Evolutionary conservation across 1,139 yeast species (phyloP).

Genomic region (Lizanozyma gosingica): DNA sequence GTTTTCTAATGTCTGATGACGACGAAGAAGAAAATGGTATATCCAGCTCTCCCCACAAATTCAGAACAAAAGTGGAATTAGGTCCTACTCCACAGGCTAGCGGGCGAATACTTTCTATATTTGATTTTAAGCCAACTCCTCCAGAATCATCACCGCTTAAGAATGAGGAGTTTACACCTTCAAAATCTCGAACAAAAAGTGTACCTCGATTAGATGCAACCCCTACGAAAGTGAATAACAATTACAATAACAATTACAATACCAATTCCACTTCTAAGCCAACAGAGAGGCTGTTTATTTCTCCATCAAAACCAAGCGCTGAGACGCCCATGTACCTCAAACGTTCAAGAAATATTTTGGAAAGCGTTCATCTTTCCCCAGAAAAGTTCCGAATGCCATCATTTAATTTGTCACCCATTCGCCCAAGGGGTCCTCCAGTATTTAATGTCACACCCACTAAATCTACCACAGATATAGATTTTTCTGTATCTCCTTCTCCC

Average conservation of each 20-base stretch:
- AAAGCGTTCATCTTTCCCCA: neutral
- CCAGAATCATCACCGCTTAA: slow-evolving; percentile 36
- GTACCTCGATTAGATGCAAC: neutral
- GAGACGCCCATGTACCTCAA: neutral
- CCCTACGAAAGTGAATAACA: neutral
- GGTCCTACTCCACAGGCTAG: slow-evolving; percentile 46
- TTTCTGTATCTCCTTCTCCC: slow-evolving; percentile 40
- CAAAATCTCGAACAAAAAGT: neutral
- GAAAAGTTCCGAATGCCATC: neutral
- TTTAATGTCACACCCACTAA: neutral
- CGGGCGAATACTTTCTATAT: slow-evolving; percentile 36
- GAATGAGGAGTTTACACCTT: neutral
- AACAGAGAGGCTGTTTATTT: neutral
- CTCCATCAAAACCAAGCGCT: neutral
- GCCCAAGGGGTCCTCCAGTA: neutral
- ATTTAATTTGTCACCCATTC: neutral
- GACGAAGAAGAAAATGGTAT: neutral
- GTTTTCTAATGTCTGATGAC: neutral
- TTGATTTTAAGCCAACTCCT: slow-evolving; percentile 29
- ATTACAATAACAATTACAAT: too few species aligned
- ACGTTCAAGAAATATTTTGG: neutral
- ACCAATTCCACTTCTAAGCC: too few species aligned
- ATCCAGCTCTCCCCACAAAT: neutral
- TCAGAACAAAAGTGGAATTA: slow-evolving; percentile 17
- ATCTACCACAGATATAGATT: slow-evolving; percentile 8